Evolutionary conservation across 2,329 filamentous ascomycete genomes (phyloP).

Genomic region (Mariannaea elegans): DNA sequence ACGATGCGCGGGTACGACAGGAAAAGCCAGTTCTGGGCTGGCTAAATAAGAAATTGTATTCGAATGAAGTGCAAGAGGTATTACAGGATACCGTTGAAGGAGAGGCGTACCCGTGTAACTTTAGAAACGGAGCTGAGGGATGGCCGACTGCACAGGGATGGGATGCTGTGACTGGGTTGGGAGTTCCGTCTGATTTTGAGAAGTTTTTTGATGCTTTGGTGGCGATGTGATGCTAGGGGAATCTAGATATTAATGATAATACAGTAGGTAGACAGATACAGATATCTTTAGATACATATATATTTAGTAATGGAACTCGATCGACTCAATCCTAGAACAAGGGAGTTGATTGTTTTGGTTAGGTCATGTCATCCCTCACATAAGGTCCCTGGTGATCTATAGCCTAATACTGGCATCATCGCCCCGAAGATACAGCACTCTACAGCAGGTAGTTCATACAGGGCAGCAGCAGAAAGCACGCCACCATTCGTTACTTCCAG

Average conservation of each 20-base stretch:
- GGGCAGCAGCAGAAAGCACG: not conserved
- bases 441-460: no score
- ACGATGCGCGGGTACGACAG: slow-evolving; percentile 59
- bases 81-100: slow-evolving; percentile 55
- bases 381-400: no score
- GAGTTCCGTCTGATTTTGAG: slow-evolving; percentile 54
- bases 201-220: slow-evolving; percentile 48
- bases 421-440: no score
- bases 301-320: no score
- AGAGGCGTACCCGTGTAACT: slow-evolving; percentile 51
- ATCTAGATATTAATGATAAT: not conserved
- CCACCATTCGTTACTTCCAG: not conserved
- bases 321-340: no score
- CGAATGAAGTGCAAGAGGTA: slow-evolving; percentile 44
- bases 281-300: no score
- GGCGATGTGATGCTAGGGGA: slow-evolving; percentile 12
- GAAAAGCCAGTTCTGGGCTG: slow-evolving; percentile 62
- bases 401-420: not conserved
- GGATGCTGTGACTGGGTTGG: slow-evolving; percentile 61
- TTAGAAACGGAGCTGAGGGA: slow-evolving; percentile 48
- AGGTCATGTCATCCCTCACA: no score
- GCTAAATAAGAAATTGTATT: slow-evolving; percentile 61
- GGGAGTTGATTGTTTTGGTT: no score
- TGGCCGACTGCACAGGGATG: slow-evolving; percentile 57
- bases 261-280: no score